Percentiles rank a stretch among this genome's conserved stretches.
Conservation (phyloP, 306 rosid genomes). For the Fragaria ananassa region DNA sequence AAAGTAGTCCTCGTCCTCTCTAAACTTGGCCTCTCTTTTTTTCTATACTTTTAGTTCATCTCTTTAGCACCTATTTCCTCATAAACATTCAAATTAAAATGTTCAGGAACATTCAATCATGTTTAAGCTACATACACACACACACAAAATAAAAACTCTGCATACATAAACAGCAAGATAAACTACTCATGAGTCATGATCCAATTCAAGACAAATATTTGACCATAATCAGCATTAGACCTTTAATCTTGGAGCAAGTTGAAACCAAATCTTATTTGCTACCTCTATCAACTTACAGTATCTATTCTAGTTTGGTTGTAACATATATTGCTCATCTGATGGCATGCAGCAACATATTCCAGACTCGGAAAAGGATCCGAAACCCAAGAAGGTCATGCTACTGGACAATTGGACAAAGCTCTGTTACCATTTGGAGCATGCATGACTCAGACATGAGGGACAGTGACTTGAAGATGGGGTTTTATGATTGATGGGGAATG, state of each 20-base stretch:
- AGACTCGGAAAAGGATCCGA: constrained; percentile 9
- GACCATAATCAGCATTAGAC: not conserved
- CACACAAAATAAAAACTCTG: too few relatives aligned
- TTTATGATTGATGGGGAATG: not conserved
- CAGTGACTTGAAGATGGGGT: not conserved
- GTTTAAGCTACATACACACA: not conserved
- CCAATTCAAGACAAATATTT: not conserved
- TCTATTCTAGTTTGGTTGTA: not conserved
- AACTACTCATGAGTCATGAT: too few relatives aligned
- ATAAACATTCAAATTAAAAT: too few relatives aligned
- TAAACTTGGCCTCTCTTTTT: too few relatives aligned
- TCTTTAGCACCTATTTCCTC: not conserved
- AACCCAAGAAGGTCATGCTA: constrained; percentile 6
- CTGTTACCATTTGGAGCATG: not conserved
- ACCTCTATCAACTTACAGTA: not conserved
- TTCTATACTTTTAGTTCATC: not conserved
- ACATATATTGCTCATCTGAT: not conserved
- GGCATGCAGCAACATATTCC: constrained; percentile 13
- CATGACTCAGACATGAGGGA: constrained; percentile 4
- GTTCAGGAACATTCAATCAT: not conserved
- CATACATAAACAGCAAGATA: not conserved
- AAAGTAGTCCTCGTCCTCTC: too few relatives aligned
- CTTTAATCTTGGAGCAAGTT: not conserved
- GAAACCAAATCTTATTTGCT: not conserved
- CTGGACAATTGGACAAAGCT: not conserved